These are phyloP conservation scores for Davidsoniella australis DNA, from an alignment of 2,329 filamentous ascomycete genomes.

Conservation along the genomic window DNA sequence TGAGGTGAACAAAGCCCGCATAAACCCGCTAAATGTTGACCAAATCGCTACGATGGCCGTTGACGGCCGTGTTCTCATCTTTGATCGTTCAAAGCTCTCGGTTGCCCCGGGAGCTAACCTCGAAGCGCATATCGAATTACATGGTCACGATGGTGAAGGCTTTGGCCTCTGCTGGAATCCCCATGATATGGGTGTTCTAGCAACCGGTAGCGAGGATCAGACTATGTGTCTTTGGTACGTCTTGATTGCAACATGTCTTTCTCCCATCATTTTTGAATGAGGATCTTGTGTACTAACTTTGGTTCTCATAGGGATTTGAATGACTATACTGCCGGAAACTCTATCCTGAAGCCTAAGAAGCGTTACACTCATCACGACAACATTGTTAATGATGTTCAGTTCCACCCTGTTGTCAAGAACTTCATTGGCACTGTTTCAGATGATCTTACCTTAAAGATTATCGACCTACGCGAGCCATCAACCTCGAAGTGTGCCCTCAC, in stretches of 20 bases:
- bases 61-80: conserved; percentile 77
- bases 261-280: background rate
- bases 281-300: conserved; percentile 11
- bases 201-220: conserved; percentile 79
- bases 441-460: conserved; percentile 79
- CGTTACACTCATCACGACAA: conserved; percentile 78
- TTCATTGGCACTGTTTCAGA: conserved; percentile 91
- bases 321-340: conserved; percentile 52
- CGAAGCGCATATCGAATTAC: conserved; percentile 67
- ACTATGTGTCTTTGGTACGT: conserved; percentile 75
- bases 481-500: conserved; percentile 51
- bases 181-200: conserved; percentile 62
- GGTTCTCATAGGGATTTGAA: conserved; percentile 51
- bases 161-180: conserved; percentile 91
- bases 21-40: conserved; percentile 93
- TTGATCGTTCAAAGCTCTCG: conserved; percentile 89
- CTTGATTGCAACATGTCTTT: background rate
- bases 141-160: conserved; percentile 75
- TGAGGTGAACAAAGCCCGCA: conserved; percentile 96
- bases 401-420: conserved; percentile 70
- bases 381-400: conserved; percentile 93
- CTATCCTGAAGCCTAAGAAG: conserved; percentile 50
- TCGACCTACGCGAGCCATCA: conserved; percentile 60
- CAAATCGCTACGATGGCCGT: conserved; percentile 87
- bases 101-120: conserved; percentile 56